A percentile compares a stretch with the other conserved stretches of the same genome.
Conservation (phyloP, 129 eudicot genomes). For the Lactuca saligna region DNA sequence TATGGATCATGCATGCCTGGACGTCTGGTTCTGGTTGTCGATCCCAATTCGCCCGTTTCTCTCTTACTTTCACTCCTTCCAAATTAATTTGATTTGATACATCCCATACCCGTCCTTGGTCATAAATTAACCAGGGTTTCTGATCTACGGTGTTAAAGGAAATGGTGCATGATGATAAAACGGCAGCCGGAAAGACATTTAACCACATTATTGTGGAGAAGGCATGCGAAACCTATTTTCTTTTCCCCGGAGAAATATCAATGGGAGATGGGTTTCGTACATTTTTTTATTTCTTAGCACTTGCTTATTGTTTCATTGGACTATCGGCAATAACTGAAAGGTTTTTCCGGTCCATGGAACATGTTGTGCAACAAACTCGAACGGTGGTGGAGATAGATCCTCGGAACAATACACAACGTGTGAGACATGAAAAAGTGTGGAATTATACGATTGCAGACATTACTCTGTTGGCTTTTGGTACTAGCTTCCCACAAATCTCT, state of each 20-base stretch:
- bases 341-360: conserved; percentile 87
- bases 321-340: conserved; percentile 81
- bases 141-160: conserved; percentile 14
- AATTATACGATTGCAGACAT: conserved; percentile 88
- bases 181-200: conserved; percentile 8
- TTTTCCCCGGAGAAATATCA: conserved; percentile 48
- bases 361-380: conserved; percentile 76
- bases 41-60: not conserved
- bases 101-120: no score
- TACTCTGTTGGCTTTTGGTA: conserved; percentile 84
- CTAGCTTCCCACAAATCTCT: conserved; percentile 95
- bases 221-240: conserved; percentile 40
- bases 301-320: conserved; percentile 89
- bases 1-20: not conserved
- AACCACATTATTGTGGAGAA: conserved; percentile 31
- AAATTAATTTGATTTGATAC: not conserved
- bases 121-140: not conserved
- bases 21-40: not conserved
- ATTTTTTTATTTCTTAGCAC: conserved; percentile 53
- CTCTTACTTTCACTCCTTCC: not conserved
- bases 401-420: conserved; percentile 34
- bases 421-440: conserved; percentile 71
- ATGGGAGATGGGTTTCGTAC: conserved; percentile 61
- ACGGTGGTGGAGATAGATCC: conserved; percentile 60
- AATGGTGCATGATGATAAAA: conserved; percentile 32